Conservation (phyloP, 306 rosid genomes). For the apple (Malus domestica) region ASM211411v1 NC_041793.1:45396501-45397000, state of each 20-base stretch:
- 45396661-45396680: slow-evolving; percentile 96
- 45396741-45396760: slow-evolving; percentile 91
- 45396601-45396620: slow-evolving; percentile 62
- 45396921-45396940: slow-evolving; percentile 57
- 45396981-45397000: background rate
- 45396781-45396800: slow-evolving; percentile 98
- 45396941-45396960: background rate
- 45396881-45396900: slow-evolving; percentile 98
- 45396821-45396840: slow-evolving; percentile 86
- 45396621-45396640: slow-evolving; percentile 85
- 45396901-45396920: slow-evolving; percentile 97
- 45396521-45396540: slow-evolving; percentile 82
- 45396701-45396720: slow-evolving; percentile 99
- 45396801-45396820: slow-evolving; percentile 93
- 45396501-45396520: slow-evolving; percentile 82
- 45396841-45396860: slow-evolving; percentile 78
- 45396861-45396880: slow-evolving; percentile 67
- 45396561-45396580: slow-evolving; percentile 92
- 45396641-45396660: slow-evolving; percentile 98
- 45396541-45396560: slow-evolving; percentile 98
- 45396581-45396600: slow-evolving; percentile 79
- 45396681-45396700: slow-evolving; percentile 99
- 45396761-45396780: slow-evolving; percentile 96
- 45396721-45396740: slow-evolving; percentile 91
- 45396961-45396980: slow-evolving; percentile 10